Evolutionary conservation across 73 alveolate species (phyloP).

Genomic region (Halteria grandinella): DNA sequence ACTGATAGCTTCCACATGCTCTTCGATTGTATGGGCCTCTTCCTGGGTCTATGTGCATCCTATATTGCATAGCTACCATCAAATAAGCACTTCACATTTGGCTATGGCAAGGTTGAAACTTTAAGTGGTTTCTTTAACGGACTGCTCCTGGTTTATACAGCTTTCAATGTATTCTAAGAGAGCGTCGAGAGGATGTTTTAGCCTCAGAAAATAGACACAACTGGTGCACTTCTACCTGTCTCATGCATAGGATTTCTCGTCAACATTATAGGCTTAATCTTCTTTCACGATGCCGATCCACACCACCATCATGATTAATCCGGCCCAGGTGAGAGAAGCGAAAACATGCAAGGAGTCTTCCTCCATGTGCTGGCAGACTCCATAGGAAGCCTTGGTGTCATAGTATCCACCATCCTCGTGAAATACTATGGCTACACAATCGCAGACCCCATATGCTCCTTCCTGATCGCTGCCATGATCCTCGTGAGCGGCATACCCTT

Average conservation of each 20-base stretch:
- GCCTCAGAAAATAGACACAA: conserved; percentile 86
- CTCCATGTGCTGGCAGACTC: conserved; percentile 96
- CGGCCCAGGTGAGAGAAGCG: conserved; percentile 20
- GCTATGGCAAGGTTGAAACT: conserved; percentile 86
- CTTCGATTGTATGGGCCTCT: conserved; percentile 91
- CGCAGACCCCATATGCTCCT: conserved; percentile 94
- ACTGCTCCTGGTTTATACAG: conserved; percentile 85
- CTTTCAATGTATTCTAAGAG: conserved; percentile 87
- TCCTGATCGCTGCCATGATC: conserved; percentile 87
- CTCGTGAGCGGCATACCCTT: conserved; percentile 82
- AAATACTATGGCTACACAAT: conserved; percentile 81
- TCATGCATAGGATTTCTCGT: conserved; percentile 88
- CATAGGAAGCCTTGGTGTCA: conserved; percentile 95
- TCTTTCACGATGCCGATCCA: conserved; percentile 81
- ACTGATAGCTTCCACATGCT: conserved; percentile 95
- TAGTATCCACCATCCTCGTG: conserved; percentile 84
- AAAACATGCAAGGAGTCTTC: conserved; percentile 86
- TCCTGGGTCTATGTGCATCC: conserved; percentile 90
- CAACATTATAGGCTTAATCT: conserved; percentile 88
- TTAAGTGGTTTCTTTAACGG: conserved; percentile 91
- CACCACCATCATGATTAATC: neutral
- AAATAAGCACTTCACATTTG: conserved; percentile 77
- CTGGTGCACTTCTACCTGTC: conserved; percentile 83
- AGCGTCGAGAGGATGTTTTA: conserved; percentile 87
- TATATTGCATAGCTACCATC: conserved; percentile 73